These are phyloP conservation scores for Ascochyta fabae DNA, from an alignment of 2,329 filamentous ascomycete species.

Conservation along the genomic window DNA sequence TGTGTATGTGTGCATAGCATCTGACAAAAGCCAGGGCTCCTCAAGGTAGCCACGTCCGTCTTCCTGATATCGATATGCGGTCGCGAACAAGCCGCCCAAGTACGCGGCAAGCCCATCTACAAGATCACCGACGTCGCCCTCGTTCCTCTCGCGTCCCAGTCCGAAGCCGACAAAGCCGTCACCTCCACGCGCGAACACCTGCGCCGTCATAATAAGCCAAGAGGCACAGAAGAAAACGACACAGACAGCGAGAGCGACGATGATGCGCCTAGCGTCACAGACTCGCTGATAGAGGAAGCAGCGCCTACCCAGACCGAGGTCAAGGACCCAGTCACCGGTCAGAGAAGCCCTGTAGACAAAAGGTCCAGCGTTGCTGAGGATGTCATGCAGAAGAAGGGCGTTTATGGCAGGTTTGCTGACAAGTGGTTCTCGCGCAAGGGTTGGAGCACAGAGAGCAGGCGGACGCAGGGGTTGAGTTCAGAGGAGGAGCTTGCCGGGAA, in stretches of 20 bases:
- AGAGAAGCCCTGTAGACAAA: conserved; percentile 28
- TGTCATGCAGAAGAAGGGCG: conserved; percentile 81
- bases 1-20: not conserved
- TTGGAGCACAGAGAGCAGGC: conserved; percentile 75
- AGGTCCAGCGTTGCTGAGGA: conserved; percentile 77
- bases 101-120: conserved; percentile 83
- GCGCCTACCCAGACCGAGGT: conserved; percentile 43
- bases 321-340: conserved; percentile 40
- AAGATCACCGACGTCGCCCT: conserved; percentile 86
- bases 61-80: conserved; percentile 88
- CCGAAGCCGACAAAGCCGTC: conserved; percentile 77
- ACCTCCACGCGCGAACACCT: conserved; percentile 61
- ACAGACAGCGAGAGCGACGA: conserved; percentile 46
- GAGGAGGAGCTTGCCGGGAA: conserved; percentile 53
- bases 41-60: conserved; percentile 79
- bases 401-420: conserved; percentile 87
- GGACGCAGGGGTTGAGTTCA: conserved; percentile 71
- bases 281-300: conserved; percentile 46
- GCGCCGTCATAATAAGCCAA: conserved; percentile 45
- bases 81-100: conserved; percentile 86
- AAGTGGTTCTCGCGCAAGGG: conserved; percentile 89
- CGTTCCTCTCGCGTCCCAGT: conserved; percentile 81
- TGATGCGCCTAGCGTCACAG: conserved; percentile 43
- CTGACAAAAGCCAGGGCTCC: conserved; percentile 68
- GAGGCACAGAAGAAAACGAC: conserved; percentile 31